A percentile compares a stretch with the other conserved stretches of the same genome.
Conservation (phyloP, 169 alveolate species). For the Plasmodium malariae region DNA sequence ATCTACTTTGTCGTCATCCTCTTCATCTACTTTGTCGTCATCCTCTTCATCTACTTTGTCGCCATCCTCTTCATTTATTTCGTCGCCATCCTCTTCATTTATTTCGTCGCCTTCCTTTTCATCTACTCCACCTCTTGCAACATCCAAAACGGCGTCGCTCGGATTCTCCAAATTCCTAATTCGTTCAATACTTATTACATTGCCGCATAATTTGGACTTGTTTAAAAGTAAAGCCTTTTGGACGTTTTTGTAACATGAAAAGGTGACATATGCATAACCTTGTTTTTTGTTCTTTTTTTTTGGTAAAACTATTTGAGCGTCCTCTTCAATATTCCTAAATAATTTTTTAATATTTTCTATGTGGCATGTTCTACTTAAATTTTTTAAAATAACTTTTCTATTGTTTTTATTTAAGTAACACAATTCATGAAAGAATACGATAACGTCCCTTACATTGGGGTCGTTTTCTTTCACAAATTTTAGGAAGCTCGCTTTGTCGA, state of each 20-base stretch:
- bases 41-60: not conserved
- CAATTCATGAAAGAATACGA: conserved; percentile 23
- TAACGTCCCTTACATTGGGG: not conserved
- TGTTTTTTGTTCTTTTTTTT: conserved; percentile 58
- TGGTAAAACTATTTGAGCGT: conserved; percentile 32
- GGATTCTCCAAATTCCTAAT: not conserved
- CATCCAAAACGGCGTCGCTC: not conserved
- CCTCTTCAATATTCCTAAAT: conserved; percentile 44
- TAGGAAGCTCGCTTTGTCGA: conserved; percentile 23
- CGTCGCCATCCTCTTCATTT: not conserved
- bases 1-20: not conserved
- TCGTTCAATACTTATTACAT: conserved; percentile 15
- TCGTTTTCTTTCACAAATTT: conserved; percentile 23
- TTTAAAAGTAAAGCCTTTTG: conserved; percentile 44
- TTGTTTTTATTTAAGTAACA: conserved; percentile 22
- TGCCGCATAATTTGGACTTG: conserved; percentile 48
- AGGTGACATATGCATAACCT: conserved; percentile 58
- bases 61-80: not conserved
- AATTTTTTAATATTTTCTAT: conserved; percentile 59
- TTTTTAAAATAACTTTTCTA: conserved; percentile 54
- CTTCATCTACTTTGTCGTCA: not conserved
- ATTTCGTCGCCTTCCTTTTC: not conserved
- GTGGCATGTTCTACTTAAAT: conserved; percentile 49
- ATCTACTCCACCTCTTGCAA: not conserved
- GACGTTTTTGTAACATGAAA: conserved; percentile 17